A percentile compares a stretch with the other conserved stretches of the same genome.
Conservation (phyloP, 495 filamentous ascomycete genomes). For the Podospora appendiculata region DNA sequence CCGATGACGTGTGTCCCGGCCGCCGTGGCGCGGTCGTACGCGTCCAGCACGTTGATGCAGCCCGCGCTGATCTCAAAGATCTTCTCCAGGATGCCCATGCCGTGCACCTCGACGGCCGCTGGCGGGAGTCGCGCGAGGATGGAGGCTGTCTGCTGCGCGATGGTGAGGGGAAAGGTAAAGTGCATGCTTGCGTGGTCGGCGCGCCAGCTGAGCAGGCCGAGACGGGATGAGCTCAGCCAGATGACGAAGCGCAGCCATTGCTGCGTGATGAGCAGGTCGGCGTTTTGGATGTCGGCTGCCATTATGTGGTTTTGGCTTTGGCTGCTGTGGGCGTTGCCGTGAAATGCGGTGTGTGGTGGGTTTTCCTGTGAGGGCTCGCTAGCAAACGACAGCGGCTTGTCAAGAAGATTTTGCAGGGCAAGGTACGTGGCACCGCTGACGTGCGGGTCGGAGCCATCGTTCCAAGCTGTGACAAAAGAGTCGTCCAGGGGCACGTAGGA, state of each 20-base stretch:
- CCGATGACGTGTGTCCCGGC: neutral
- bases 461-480: conserved; percentile 29
- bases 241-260: conserved; percentile 56
- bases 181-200: conserved; percentile 42
- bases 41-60: conserved; percentile 42
- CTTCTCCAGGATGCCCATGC: conserved; percentile 50
- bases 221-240: conserved; percentile 53
- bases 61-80: conserved; percentile 47
- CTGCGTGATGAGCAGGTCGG: conserved; percentile 54
- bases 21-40: conserved; percentile 10
- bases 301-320: too few species aligned
- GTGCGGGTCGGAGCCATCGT: conserved; percentile 16
- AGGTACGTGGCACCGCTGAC: conserved; percentile 35
- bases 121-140: conserved; percentile 42
- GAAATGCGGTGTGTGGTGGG: neutral
- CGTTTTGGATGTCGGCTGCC: conserved; percentile 47
- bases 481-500: conserved; percentile 32
- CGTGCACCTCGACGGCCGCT: conserved; percentile 51
- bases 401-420: conserved; percentile 32
- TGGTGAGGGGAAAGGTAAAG: conserved; percentile 49
- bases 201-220: conserved; percentile 39
- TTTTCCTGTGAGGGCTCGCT: neutral
- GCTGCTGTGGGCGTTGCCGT: neutral
- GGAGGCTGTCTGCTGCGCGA: conserved; percentile 44
- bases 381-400: conserved; percentile 17